Conservation (phyloP, 164 flowering plant species). For the Litsea cubeba region DNA sequence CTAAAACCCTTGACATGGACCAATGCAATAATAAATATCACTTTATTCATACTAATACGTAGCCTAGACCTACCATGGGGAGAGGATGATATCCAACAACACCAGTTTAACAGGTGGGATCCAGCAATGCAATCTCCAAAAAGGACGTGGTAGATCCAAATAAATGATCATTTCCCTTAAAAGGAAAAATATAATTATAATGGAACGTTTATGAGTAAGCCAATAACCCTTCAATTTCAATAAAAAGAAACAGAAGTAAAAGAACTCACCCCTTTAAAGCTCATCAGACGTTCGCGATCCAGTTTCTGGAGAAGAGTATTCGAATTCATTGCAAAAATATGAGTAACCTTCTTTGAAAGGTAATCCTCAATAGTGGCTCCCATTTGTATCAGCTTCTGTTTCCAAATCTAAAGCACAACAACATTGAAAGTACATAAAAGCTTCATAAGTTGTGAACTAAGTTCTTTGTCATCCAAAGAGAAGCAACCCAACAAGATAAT, state of each 20-base stretch:
- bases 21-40: too few relatives aligned
- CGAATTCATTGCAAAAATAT: constrained; percentile 54
- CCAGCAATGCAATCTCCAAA: too few relatives aligned
- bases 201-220: too few relatives aligned
- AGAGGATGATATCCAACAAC: too few relatives aligned
- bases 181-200: too few relatives aligned
- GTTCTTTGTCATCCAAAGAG: background rate
- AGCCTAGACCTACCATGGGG: too few relatives aligned
- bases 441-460: background rate
- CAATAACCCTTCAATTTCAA: background rate
- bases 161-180: too few relatives aligned
- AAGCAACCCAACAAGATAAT: background rate
- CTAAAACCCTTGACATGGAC: too few relatives aligned
- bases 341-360: constrained; percentile 56
- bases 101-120: too few relatives aligned
- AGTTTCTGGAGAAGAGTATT: constrained; percentile 39
- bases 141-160: too few relatives aligned
- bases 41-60: too few relatives aligned
- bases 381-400: constrained; percentile 75
- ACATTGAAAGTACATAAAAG: background rate
- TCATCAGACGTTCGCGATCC: constrained; percentile 28
- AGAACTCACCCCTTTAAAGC: constrained; percentile 60
- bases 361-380: constrained; percentile 64
- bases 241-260: background rate
- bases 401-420: constrained; percentile 67